These are phyloP conservation scores for Tetrahymena malaccensis DNA, from an alignment of 73 alveolate genomes.

Conservation along the genomic window DNA sequence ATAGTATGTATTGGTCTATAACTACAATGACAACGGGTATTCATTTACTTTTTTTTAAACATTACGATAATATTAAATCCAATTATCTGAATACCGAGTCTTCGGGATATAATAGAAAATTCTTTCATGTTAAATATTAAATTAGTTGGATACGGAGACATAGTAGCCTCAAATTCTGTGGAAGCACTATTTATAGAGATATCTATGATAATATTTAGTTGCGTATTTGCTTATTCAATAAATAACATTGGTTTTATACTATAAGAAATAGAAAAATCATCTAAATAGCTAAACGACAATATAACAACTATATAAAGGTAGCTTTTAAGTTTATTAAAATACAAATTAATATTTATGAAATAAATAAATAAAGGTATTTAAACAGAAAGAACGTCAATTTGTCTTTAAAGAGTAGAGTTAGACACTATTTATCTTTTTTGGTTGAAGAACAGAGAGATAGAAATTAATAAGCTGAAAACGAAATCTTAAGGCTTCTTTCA, in stretches of 20 bases:
- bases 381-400: background rate
- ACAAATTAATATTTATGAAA: background rate
- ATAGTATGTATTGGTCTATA: background rate
- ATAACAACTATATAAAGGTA: background rate
- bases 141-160: constrained; percentile 81
- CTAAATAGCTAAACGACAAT: background rate
- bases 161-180: constrained; percentile 46
- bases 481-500: background rate
- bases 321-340: background rate
- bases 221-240: constrained; percentile 29
- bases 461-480: background rate
- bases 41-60: too few species aligned
- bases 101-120: too few species aligned
- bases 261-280: background rate
- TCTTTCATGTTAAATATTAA: background rate
- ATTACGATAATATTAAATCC: too few species aligned
- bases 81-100: too few species aligned
- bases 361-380: background rate
- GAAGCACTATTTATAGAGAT: constrained; percentile 52
- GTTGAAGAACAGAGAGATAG: background rate
- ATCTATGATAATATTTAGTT: constrained; percentile 62
- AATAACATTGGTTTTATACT: constrained; percentile 25
- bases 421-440: background rate
- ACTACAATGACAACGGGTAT: background rate
- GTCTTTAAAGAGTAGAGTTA: background rate